Evolutionary conservation across 805 yeast species (phyloP).

Genomic region (Saccharomyces paradoxus): DNA sequence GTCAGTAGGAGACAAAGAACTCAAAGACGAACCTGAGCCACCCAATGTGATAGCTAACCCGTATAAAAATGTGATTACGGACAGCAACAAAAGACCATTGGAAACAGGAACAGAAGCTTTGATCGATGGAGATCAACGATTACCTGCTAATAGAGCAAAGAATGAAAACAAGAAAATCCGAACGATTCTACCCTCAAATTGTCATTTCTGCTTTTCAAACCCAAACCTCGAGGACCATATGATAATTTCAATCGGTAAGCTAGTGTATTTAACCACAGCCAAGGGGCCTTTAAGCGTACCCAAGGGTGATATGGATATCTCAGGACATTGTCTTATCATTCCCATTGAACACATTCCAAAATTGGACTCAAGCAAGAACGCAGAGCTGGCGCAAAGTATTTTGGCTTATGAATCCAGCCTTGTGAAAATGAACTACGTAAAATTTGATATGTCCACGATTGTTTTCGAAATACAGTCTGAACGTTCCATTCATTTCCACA

Average conservation of each 20-base stretch:
- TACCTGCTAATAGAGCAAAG: neutral
- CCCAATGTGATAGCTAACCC: conserved; percentile 30
- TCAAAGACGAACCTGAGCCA: conserved; percentile 14
- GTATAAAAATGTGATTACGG: conserved; percentile 5
- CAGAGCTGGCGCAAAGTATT: conserved; percentile 37
- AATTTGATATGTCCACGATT: conserved; percentile 43
- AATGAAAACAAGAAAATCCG: conserved; percentile 26
- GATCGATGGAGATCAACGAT: too few species aligned
- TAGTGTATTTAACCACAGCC: conserved; percentile 64
- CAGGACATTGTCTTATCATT: conserved; percentile 76
- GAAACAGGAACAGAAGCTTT: conserved; percentile 8
- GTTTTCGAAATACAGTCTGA: conserved; percentile 63
- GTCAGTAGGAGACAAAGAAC: conserved; percentile 23
- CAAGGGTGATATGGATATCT: conserved; percentile 41
- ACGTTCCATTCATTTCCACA: conserved; percentile 64
- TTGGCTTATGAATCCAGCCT: conserved; percentile 40
- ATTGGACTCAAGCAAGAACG: conserved; percentile 21
- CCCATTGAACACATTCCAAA: conserved; percentile 69
- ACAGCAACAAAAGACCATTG: conserved; percentile 6
- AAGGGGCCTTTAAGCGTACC: conserved; percentile 75
- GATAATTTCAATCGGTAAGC: conserved; percentile 65
- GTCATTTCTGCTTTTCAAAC: conserved; percentile 80
- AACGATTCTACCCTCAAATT: conserved; percentile 47
- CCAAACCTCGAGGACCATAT: conserved; percentile 71
- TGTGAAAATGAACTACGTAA: conserved; percentile 38